Evolutionary conservation across 129 eudicot species (phyloP).

Genomic region (Artemisia tridentata): DNA sequence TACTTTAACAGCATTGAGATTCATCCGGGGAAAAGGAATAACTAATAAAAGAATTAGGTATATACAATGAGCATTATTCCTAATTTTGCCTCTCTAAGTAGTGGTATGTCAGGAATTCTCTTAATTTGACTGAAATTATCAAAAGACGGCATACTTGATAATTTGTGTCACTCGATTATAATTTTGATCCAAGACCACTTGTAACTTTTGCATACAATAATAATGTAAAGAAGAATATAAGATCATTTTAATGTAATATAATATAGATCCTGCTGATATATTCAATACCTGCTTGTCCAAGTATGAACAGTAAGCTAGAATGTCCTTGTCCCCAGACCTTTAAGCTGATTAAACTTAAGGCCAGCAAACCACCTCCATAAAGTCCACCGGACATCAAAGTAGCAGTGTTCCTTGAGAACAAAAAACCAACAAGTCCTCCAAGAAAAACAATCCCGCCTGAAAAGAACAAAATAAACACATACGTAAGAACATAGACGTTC

Average conservation of each 20-base stretch:
- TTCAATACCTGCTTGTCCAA: slow-evolving; percentile 86
- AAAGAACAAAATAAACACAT: slow-evolving; percentile 13
- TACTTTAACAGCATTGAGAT: too few relatives aligned
- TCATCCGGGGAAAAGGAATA: too few relatives aligned
- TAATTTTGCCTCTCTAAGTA: not conserved
- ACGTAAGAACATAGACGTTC: not conserved
- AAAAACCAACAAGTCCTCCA: slow-evolving; percentile 71
- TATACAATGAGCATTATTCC: not conserved
- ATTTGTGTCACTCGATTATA: not conserved
- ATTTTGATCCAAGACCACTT: not conserved
- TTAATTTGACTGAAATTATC: not conserved
- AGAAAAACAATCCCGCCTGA: slow-evolving; percentile 75
- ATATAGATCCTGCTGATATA: not conserved
- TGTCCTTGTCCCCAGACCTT: slow-evolving; percentile 93
- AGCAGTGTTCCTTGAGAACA: slow-evolving; percentile 57
- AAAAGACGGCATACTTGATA: not conserved
- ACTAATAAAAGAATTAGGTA: not conserved
- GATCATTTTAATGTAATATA: not conserved
- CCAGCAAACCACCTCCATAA: slow-evolving; percentile 78
- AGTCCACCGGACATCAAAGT: slow-evolving; percentile 58
- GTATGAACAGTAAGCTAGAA: slow-evolving; percentile 72
- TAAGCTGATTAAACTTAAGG: slow-evolving; percentile 67
- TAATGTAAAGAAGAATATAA: not conserved
- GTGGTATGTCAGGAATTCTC: not conserved
- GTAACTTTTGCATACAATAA: not conserved